Evolutionary conservation across 768 basidiomycete species (phyloP), one percentile per base, ranked within the genome.

Genomic region (Amyloporia xantha): DNA sequence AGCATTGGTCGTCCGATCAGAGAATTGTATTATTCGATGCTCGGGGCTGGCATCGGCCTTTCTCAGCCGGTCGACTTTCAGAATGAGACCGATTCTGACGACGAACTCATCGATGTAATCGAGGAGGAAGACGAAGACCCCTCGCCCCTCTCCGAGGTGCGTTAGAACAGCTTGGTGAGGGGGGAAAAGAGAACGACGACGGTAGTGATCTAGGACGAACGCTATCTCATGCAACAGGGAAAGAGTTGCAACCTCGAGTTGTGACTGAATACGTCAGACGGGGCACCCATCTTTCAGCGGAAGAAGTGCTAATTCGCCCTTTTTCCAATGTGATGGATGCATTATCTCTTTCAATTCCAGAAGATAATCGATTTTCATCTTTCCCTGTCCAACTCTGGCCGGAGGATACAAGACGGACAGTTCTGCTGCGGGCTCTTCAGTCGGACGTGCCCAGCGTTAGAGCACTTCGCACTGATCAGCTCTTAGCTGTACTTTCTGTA

Each of bases 81-180:
- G 40, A 57, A 42, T 44, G 67, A 71, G 67, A 74, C 75, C 15
- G 74, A 71, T 11, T 75, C 82, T 52, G 66, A 69, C 7, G 71
- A 80, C 48, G 83, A 88, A 50, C 64, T 88, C 15, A 69, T 89
- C 37, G 86, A 61, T 20, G 66, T 63, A 19, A 58, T 64, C 15
- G 58, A 53, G 37, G 49, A 28, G 41, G 59, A 42, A 51, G 67
- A 70, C 3, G 68, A 71, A 24, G 84, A 89, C 61, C 74, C 74
- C 71, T 89, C 6, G 85, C 84, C 5, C 84, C 84, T 25, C 66
- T 89, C 13, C 82, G 77, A 53, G 83, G 82, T 17, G 84, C 79
- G 49, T 66, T 90, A 19, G 67, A 79, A 44, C 77, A 77, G 28
- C 72, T 89, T 28, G 78, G 75, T 28, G 60, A 59, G 5, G 30